Percentiles rank a stretch among this genome's conserved stretches.
Conservation (phyloP, 2,329 filamentous ascomycete species). For the Nannizziopsis arthrosporioides region DNA sequence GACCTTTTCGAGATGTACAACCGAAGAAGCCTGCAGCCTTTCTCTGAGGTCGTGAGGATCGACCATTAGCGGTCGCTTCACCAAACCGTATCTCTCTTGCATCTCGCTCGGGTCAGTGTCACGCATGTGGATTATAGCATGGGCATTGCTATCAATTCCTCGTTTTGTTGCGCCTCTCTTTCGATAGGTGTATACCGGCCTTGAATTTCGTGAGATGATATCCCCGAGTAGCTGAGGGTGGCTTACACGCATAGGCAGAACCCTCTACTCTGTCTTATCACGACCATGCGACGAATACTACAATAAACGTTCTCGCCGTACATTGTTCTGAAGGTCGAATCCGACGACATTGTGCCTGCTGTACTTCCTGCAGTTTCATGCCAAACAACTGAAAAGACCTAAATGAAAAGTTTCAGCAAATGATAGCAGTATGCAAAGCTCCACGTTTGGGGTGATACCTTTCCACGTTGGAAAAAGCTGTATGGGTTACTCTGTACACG, state of each 20-base stretch:
- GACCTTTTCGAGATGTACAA: constrained; percentile 33
- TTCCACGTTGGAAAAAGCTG: constrained; percentile 1
- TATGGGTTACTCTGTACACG: not conserved
- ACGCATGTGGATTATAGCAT: constrained; percentile 30
- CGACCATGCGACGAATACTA: constrained; percentile 26
- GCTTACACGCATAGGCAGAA: constrained; percentile 28
- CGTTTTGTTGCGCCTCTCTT: constrained; percentile 27
- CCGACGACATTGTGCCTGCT: constrained; percentile 4
- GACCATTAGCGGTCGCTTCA: constrained; percentile 30
- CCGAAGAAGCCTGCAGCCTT: constrained; percentile 25
- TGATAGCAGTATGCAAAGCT: not conserved
- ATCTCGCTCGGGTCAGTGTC: constrained; percentile 12
- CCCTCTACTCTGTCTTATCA: constrained; percentile 20
- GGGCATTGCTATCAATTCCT: constrained; percentile 27
- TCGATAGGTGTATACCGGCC: constrained; percentile 33
- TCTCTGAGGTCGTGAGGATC: constrained; percentile 16
- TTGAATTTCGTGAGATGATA: constrained; percentile 14
- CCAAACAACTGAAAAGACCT: constrained; percentile 26
- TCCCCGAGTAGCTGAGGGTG: not conserved
- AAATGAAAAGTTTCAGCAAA: not conserved
- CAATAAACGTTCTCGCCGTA: constrained; percentile 21
- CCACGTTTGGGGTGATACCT: not conserved
- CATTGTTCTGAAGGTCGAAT: constrained; percentile 6
- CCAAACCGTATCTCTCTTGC: constrained; percentile 22
- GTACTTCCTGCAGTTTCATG: constrained; percentile 20